phyloP scores from a whole-genome alignment of 495 filamentous ascomycete species.

The Tirmania nivea region DNA sequence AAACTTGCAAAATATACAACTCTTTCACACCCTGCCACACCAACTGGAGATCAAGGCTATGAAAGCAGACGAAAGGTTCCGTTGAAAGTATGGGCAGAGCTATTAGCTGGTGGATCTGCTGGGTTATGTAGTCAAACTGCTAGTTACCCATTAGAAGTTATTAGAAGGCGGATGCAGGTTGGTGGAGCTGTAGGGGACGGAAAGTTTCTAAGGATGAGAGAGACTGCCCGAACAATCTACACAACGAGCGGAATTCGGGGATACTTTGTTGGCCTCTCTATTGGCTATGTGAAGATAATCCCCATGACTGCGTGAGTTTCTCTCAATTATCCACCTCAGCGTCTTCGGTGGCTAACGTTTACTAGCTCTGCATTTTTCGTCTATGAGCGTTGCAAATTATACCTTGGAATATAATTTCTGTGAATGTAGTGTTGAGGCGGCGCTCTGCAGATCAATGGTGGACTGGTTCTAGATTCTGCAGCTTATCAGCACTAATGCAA shows the following conservation, averaged over 20 bases:
- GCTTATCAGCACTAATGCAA: no score
- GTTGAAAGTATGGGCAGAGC: conserved; percentile 58
- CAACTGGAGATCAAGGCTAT: neutral
- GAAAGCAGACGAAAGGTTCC: conserved; percentile 19
- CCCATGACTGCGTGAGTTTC: conserved; percentile 67
- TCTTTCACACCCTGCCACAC: conserved; percentile 20
- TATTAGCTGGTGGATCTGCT: conserved; percentile 62
- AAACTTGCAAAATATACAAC: conserved; percentile 46
- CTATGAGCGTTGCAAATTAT: conserved; percentile 64
- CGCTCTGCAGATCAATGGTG: no score
- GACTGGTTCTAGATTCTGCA: no score
- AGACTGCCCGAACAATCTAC: conserved; percentile 55
- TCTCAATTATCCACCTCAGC: conserved; percentile 17
- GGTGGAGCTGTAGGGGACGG: conserved; percentile 84
- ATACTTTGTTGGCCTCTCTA: conserved; percentile 81
- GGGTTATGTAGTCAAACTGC: conserved; percentile 76
- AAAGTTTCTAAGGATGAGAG: conserved; percentile 47
- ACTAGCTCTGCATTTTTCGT: conserved; percentile 30
- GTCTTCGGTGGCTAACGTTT: neutral
- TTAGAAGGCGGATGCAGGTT: conserved; percentile 86
- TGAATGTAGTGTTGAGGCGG: no score
- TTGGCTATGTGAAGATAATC: conserved; percentile 85
- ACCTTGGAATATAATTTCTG: conserved; percentile 36
- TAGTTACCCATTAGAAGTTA: conserved; percentile 82
- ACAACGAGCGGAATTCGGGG: conserved; percentile 54